Base-by-base conservation (phyloP, 192 early-diverging fungal genomes). In the Phycomyces nitens region DNA sequence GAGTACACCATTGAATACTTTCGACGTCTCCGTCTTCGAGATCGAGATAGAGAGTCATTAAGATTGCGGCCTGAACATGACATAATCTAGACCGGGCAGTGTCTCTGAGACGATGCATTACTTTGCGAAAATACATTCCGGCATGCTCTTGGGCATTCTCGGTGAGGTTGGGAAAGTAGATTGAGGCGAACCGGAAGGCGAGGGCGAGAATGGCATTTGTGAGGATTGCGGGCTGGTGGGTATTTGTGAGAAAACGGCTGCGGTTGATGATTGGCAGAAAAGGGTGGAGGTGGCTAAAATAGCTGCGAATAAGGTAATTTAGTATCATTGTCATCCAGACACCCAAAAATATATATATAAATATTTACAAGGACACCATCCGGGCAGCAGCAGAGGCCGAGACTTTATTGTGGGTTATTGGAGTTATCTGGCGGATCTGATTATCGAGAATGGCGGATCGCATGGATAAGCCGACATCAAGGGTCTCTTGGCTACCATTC, bases 21-120 rank as follows among this genome's bases (percentile, higher is more conserved):
- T 74, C 72, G 8, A 56, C 63, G 50, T 69, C 66, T 22, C 24
- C 51, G 15, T 60, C 57, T 5, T 74, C 72, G 51, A 74, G 49
- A 56, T 74, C 72, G 18, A 74, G 27, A 44, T 69, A 74, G 21
- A 69, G 41, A 5, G 62, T 68, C 58, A 65, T 61, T 21, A 74
- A n/a, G 1, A 74, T 12, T n/a, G 58, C 58, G 0, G 72, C 62
- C 55, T 74, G 72, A 7, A 74, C 54, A 14, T 64, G 47, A 5
- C 56, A 51, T 5, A 71, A 47, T 21, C 57, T 27, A 6, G 69
- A 40, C 1, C 49, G 41, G 5, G 24, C 41, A 21, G 56, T 58
- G 15, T 65, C 57, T 43, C 55, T 21, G 11, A 65, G 44, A 1
- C 58, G 57, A 0, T 60, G 42, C 54, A 69, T 63, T 1, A 69